phyloP scores from a whole-genome alignment of 805 yeast genomes.

The Candida easanensis region DNA sequence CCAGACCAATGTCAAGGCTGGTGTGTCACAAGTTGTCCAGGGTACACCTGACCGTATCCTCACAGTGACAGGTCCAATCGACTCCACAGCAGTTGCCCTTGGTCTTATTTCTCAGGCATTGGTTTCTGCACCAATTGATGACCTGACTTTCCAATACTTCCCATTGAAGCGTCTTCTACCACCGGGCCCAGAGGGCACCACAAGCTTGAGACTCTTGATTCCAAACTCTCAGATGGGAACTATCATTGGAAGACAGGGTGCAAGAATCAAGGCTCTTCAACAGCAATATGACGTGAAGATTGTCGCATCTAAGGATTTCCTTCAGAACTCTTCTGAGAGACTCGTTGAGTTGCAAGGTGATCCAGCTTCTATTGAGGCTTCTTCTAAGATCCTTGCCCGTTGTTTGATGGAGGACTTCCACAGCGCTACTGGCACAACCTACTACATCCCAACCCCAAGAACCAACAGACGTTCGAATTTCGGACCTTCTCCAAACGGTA shows the following conservation, averaged over 20 bases:
- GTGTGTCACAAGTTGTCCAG: conserved; percentile 74
- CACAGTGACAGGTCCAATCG: conserved; percentile 72
- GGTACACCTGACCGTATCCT: conserved; percentile 83
- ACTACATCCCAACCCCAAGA: conserved; percentile 37
- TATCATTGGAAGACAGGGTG: conserved; percentile 81
- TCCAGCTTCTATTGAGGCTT: conserved; percentile 56
- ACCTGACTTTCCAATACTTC: conserved; percentile 45
- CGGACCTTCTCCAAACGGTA: background rate
- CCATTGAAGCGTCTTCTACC: conserved; percentile 60
- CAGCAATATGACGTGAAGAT: conserved; percentile 66
- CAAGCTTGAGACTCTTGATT: conserved; percentile 64
- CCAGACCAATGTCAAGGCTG: conserved; percentile 77
- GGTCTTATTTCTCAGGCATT: conserved; percentile 68
- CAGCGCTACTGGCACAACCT: conserved; percentile 59
- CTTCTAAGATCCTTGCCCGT: conserved; percentile 58
- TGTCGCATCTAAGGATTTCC: conserved; percentile 82
- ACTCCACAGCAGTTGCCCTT: conserved; percentile 65
- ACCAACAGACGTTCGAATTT: conserved; percentile 7
- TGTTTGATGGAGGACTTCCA: conserved; percentile 75
- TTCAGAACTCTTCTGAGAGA: conserved; percentile 81
- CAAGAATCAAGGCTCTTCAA: conserved; percentile 75
- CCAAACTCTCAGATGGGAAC: conserved; percentile 89
- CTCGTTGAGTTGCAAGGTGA: conserved; percentile 84
- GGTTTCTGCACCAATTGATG: conserved; percentile 40
- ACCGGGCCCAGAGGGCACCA: conserved; percentile 48